Base-by-base conservation (phyloP, 2,329 filamentous ascomycete species). In the Pyricularia pennisetigena region DNA sequence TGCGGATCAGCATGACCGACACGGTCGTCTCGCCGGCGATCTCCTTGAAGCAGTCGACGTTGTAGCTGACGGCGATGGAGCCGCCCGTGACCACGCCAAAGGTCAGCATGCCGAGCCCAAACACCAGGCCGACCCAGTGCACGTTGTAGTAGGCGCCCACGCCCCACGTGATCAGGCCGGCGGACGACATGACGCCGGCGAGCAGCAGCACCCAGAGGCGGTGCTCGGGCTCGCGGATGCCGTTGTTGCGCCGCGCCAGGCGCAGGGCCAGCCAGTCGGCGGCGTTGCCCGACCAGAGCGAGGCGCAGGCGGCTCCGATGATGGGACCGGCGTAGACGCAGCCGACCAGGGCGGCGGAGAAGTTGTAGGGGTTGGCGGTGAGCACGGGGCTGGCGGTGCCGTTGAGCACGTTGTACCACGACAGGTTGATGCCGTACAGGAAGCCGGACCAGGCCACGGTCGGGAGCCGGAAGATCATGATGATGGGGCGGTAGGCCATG, bases 191-290 rank as follows among this genome's bases (percentile, higher is more conserved):
- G 32, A 35, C 10, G 10, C 54, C 72, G 0, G 81, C 80, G 20
- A 83, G 74, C 59, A 77, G 71, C 4, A 80, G 74, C 32, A 82
- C 69, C 59, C 78, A 77, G 57, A 76, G 72, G n/a, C 75, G 71
- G 30, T 75, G 73, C 70, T 76, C 74, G 26, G 75, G 72, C 70
- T 76, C 74, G 35, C 72, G 70, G 23, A 79, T 74, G 24, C 80
- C 80, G 26, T 76, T 73, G 71, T 81, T 81, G 26, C 79, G 76
- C 5, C 78, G 75, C 0, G 80, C 79, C 4, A 82, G 72, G 63
- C 69, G 73, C 16, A 74, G 69, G 2, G 72, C 69, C 16, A 72
- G 16, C 29, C 65, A 59, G 68, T 74, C 74, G 49, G 70, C 71
- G 1, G 70, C 49, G 12, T 67, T 49, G 35, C 73, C 73, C 10